Base-by-base conservation (phyloP, 768 basidiomycete genomes). In the Xerocomellus chrysenteron region DNA sequence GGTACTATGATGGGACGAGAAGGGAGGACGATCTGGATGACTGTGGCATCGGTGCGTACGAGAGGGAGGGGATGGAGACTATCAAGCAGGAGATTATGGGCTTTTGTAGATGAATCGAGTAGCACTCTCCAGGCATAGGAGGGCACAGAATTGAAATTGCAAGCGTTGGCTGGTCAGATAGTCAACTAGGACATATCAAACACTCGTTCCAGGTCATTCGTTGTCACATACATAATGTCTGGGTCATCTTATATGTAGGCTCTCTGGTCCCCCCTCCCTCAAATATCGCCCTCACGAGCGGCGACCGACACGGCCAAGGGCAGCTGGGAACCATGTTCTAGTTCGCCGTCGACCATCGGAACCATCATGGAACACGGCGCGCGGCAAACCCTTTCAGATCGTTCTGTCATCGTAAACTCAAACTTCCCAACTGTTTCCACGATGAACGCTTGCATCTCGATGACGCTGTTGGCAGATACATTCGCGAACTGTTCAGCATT, bases 371-470 rank as follows among this genome's bases (percentile, higher is more conserved):
- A 9, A 24, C 68, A 67, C n/a, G 67, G 58, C 37, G 69, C 69
- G 24, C 73, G 65, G 14, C 66, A 49, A 36, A 79, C 54, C 35
- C 51, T 64, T 43, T 67, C 60, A 19, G 63, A 54, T 21, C 62
- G 64, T 4, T 71, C 67, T 16, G 73, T 73, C 53, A 66, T 62
- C 41, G 62, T 57, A 57, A 86, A 81, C 59, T 84, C 79, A 60
- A 86, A 83, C 59, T 80, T 75, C 30, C 75, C 68, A 40, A 86
- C 54, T 21, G 84, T 71, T 62, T 84, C 82, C 26, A 28, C 28
- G 28, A 80, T 63, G 68, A 87, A 83, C 0, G 78, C 75, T 58
- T 86, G 28, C 28, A 28, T 64, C 64, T 87, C 83, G 40, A 77
- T 63, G 0, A 84, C 62, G 6, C 74, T 75, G 58, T 44, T 3